phyloP scores from a whole-genome alignment of 257 asterid species.

The Solanum bulbocastanum region DNA sequence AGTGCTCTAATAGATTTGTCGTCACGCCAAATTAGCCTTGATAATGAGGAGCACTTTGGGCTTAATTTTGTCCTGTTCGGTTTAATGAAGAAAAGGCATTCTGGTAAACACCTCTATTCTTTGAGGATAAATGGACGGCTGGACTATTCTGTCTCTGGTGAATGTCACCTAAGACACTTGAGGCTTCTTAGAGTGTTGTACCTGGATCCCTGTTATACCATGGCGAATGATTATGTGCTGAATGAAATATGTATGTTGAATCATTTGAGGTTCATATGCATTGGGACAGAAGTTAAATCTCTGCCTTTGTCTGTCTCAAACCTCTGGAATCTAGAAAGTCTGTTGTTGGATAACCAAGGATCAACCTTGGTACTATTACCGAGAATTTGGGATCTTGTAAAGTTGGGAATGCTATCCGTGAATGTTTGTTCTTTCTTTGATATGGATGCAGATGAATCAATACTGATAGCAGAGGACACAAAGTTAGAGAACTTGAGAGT shows the following conservation, averaged over 20 bases:
- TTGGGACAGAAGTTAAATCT: neutral
- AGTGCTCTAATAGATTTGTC: neutral
- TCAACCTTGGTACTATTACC: neutral
- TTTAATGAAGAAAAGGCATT: neutral
- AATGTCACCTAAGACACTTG: neutral
- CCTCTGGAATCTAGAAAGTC: neutral
- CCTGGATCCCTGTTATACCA: neutral
- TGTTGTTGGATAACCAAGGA: neutral
- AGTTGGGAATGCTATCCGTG: neutral
- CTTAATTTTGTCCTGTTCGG: neutral
- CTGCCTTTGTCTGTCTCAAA: neutral
- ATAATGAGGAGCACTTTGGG: no score
- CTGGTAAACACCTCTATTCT: slow-evolving; percentile 1
- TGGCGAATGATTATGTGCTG: neutral
- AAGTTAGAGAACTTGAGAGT: neutral
- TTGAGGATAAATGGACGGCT: neutral
- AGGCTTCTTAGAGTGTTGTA: slow-evolving; percentile 10
- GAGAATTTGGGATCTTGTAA: neutral
- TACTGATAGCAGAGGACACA: neutral
- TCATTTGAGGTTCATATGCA: neutral
- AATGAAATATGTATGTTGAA: neutral
- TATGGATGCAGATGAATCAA: neutral
- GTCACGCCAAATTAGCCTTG: no score
- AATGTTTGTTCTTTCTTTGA: neutral
- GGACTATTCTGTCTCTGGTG: no score